phyloP scores from a whole-genome alignment of 2,329 filamentous ascomycete species.

The Magnaporthiopsis rhizophila region DNA sequence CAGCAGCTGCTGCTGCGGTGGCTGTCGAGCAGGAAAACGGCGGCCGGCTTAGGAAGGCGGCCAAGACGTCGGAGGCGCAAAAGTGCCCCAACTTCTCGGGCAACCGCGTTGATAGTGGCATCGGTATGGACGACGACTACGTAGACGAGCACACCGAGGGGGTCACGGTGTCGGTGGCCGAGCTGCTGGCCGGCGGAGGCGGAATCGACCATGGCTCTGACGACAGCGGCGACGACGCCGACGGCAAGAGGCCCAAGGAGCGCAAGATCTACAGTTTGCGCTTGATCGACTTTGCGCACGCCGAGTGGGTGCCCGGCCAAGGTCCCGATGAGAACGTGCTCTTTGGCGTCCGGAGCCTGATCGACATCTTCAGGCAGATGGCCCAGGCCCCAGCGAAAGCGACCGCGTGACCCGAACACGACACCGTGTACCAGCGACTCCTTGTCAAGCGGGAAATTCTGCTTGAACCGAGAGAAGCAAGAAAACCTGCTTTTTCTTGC shows the following conservation, averaged over 20 bases:
- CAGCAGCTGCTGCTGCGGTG: slow-evolving; percentile 8
- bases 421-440: not conserved
- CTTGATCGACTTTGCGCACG: slow-evolving; percentile 96
- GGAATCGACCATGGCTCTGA: slow-evolving; percentile 15
- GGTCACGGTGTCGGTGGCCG: not conserved
- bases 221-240: slow-evolving; percentile 24
- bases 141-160: slow-evolving; percentile 9
- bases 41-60: slow-evolving; percentile 11
- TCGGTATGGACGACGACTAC: slow-evolving; percentile 36
- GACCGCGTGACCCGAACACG: not conserved
- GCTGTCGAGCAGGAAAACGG: slow-evolving; percentile 11
- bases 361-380: slow-evolving; percentile 63
- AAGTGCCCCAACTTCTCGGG: not conserved
- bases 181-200: slow-evolving; percentile 10
- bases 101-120: slow-evolving; percentile 47
- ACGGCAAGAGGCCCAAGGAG: slow-evolving; percentile 30
- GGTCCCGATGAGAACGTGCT: slow-evolving; percentile 83
- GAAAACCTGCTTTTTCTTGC: not conserved
- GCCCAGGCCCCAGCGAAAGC: slow-evolving; percentile 21
- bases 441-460: not conserved
- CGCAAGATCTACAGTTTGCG: slow-evolving; percentile 66
- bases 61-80: slow-evolving; percentile 6
- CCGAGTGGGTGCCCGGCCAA: slow-evolving; percentile 69
- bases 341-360: slow-evolving; percentile 63
- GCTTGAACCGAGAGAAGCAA: not conserved